phyloP scores from a whole-genome alignment of 23 red algal genomes.

The Gracilaria vermiculophylla region DNA sequence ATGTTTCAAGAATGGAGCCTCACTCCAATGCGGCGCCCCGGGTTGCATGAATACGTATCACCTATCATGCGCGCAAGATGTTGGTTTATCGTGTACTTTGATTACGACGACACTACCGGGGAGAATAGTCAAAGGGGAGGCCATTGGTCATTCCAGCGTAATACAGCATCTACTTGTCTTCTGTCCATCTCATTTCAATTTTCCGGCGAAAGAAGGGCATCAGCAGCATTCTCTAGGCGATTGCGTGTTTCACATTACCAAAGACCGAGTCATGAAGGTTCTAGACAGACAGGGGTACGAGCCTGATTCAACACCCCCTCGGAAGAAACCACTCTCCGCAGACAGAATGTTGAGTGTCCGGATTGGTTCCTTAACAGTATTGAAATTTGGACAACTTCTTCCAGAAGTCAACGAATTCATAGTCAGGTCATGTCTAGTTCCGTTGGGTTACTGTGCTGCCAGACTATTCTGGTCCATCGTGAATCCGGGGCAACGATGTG shows the following conservation, averaged over 20 bases:
- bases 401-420: constrained; percentile 52
- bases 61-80: constrained; percentile 16
- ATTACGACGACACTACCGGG: neutral
- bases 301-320: neutral
- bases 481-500: constrained; percentile 32
- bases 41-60: constrained; percentile 18
- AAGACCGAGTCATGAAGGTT: neutral
- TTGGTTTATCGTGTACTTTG: constrained; percentile 9
- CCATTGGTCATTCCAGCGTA: neutral
- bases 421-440: constrained; percentile 33
- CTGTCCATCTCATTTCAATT: constrained; percentile 17
- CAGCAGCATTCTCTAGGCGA: neutral
- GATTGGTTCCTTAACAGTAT: constrained; percentile 42
- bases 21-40: neutral
- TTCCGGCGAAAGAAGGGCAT: neutral
- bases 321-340: constrained; percentile 12
- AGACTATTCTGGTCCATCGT: constrained; percentile 53
- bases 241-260: neutral
- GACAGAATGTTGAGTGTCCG: constrained; percentile 29
- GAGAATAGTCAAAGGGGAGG: neutral
- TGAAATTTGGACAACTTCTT: constrained; percentile 38
- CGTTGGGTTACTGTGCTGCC: constrained; percentile 41
- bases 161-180: constrained; percentile 29
- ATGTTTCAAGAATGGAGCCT: constrained; percentile 9
- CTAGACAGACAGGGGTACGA: constrained; percentile 33